Conservation (phyloP, 257 asterid species). For the Fraxinus americana region DNA sequence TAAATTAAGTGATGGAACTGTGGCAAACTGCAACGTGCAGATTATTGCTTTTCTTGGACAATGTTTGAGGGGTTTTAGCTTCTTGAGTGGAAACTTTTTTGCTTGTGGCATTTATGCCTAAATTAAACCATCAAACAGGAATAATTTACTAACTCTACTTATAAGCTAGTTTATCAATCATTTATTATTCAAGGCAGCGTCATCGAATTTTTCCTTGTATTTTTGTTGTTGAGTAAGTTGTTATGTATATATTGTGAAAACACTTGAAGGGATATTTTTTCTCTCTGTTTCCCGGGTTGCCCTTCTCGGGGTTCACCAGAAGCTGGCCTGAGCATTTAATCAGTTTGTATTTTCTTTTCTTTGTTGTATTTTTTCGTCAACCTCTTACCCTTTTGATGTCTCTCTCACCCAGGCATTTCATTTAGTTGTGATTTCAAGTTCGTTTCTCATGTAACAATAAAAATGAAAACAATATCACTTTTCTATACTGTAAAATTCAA, state of each 20-base stretch:
- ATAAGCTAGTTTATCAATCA: neutral
- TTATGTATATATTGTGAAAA: neutral
- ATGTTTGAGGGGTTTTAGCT: neutral
- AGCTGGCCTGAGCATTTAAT: neutral
- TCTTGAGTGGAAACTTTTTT: neutral
- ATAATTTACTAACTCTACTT: neutral
- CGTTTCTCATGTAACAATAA: neutral
- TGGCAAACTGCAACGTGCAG: neutral
- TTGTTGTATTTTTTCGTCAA: too few species aligned
- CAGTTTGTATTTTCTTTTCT: too few species aligned
- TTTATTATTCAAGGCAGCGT: too few species aligned
- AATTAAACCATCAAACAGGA: neutral
- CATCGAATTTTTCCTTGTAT: neutral
- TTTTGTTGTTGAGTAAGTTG: neutral
- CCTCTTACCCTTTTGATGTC: neutral
- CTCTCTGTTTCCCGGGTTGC: neutral
- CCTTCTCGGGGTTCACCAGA: neutral
- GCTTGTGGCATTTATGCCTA: neutral
- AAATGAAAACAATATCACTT: too few species aligned
- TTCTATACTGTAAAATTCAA: neutral
- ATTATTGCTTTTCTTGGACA: neutral
- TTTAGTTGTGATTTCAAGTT: neutral
- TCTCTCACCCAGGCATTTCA: neutral
- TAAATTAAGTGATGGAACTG: neutral
- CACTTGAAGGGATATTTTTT: neutral